Percentiles rank a stretch among this genome's conserved stretches.
These are phyloP conservation scores for Angophora floribunda DNA, from an alignment of 345 rosid genomes.

Conservation along the genomic window DNA sequence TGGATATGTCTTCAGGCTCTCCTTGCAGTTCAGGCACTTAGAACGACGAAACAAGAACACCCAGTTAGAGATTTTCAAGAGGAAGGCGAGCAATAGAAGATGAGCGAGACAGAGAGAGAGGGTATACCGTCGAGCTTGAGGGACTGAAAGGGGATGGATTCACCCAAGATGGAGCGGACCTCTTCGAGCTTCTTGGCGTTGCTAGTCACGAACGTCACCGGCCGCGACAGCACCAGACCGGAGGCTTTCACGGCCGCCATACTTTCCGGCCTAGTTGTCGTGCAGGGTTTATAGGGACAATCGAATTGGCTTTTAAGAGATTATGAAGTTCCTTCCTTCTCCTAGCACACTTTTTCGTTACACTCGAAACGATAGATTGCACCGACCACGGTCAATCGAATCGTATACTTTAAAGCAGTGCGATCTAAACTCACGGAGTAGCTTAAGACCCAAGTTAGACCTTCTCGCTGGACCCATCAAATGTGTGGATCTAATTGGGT, in stretches of 20 bases:
- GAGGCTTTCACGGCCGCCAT: conserved; percentile 45
- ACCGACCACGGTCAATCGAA: background rate
- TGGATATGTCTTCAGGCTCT: conserved; percentile 83
- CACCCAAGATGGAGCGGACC: conserved; percentile 78
- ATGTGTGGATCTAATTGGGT: accelerated
- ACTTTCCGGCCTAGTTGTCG: background rate
- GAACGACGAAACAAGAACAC: background rate
- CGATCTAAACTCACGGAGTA: background rate
- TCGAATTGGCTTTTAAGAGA: background rate
- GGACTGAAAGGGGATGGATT: conserved; percentile 74
- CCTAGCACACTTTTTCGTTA: background rate
- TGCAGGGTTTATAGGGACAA: background rate
- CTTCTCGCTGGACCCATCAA: background rate
- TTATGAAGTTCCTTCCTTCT: background rate
- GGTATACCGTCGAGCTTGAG: conserved; percentile 68
- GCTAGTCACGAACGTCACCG: conserved; percentile 94
- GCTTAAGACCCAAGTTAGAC: background rate
- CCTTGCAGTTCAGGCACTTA: conserved; percentile 94
- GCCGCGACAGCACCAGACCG: conserved; percentile 32
- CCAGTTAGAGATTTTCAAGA: background rate
- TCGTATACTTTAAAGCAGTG: background rate
- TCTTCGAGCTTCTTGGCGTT: conserved; percentile 95
- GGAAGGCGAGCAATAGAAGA: background rate
- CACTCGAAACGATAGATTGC: background rate
- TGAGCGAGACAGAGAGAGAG: background rate